Base-by-base conservation (phyloP, 371 early-diverging fungal species). In the Fennellomyces sp. region DNA sequence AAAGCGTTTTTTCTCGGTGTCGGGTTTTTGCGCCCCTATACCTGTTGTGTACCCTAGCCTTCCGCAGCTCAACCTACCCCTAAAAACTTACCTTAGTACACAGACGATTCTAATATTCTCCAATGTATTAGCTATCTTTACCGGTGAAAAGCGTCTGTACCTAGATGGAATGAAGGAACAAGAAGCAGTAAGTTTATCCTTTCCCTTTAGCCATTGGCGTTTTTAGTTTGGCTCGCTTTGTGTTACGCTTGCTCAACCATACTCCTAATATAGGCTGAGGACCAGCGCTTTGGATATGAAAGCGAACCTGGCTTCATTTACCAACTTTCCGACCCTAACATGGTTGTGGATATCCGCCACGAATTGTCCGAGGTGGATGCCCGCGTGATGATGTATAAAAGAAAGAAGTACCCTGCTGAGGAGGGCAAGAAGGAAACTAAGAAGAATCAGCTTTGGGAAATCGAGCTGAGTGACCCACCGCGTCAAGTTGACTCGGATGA, bases 91-190 rank as follows among this genome's bases (percentile, higher is more conserved):
- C n/a, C n/a, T n/a, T n/a, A n/a, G n/a, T n/a, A n/a, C n/a, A n/a
- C n/a, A n/a, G n/a, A n/a, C n/a, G n/a, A n/a, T n/a, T n/a, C n/a
- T n/a, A n/a, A n/a, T n/a, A n/a, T n/a, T n/a, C n/a, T n/a, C n/a
- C n/a, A n/a, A n/a, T n/a, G n/a, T n/a, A 26, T 13, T 61, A 76
- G 77, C 77, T 21, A 70, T 76, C 29, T 73, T 76, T 27, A 76
- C 77, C 1, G 61, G 61, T 28, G 77, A 76, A 52, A 63, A 62
- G 47, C 66, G 73, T 21, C 45, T 76, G 2, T 76, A 71, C 27
- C 52, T 76, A 35, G 77, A 76, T 52, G 48, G 66, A 33, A 76
- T 76, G 73, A 76, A 76, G 48, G 73, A 70, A 25, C 52, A 59
- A 26, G 73, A 73, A 12, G 56, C 54, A 30, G 77, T 76, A 67